Percentiles rank a stretch among this genome's conserved stretches.
phyloP scores from a whole-genome alignment of 306 rosid genomes.

The Cicer pinnatifidum region DNA sequence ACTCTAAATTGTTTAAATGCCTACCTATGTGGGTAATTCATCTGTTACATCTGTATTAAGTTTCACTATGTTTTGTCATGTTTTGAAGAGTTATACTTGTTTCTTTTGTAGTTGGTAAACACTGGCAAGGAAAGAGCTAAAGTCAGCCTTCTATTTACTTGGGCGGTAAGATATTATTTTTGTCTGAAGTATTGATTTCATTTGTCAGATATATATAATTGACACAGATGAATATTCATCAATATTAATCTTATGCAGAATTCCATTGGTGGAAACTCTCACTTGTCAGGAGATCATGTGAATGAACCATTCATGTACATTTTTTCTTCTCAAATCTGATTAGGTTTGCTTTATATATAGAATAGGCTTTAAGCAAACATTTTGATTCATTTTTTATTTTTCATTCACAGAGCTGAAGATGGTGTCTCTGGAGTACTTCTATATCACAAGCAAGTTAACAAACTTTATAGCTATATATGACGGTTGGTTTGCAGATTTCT shows the following conservation, averaged over 20 bases:
- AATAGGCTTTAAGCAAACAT: constrained; percentile 28
- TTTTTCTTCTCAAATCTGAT: constrained; percentile 32
- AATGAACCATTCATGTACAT: constrained; percentile 90
- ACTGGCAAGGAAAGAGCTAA: constrained; percentile 97
- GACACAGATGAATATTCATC: constrained; percentile 40
- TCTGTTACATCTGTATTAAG: constrained; percentile 25
- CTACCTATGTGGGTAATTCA: constrained; percentile 7
- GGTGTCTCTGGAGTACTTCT: constrained; percentile 98
- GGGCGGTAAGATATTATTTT: constrained; percentile 81
- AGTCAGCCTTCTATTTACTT: constrained; percentile 95
- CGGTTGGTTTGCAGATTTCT: constrained; percentile 90
- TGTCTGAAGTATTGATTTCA: constrained; percentile 24
- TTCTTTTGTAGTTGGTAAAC: constrained; percentile 79
- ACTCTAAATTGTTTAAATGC: constrained; percentile 14
- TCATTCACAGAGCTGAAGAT: constrained; percentile 78
- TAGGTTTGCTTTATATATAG: constrained; percentile 3
- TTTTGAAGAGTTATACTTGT: constrained; percentile 34
- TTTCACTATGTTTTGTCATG: constrained; percentile 25
- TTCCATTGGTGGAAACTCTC: constrained; percentile 93
- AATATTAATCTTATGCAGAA: constrained; percentile 66
- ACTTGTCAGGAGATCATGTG: constrained; percentile 85
- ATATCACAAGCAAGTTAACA: constrained; percentile 99
- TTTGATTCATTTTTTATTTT: constrained; percentile 39
- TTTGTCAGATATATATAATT: constrained; percentile 18
- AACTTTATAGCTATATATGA: constrained; percentile 77